Evolutionary conservation across 2,329 filamentous ascomycete genomes (phyloP).

Genomic region (Cordyceps fumosorosea): DNA sequence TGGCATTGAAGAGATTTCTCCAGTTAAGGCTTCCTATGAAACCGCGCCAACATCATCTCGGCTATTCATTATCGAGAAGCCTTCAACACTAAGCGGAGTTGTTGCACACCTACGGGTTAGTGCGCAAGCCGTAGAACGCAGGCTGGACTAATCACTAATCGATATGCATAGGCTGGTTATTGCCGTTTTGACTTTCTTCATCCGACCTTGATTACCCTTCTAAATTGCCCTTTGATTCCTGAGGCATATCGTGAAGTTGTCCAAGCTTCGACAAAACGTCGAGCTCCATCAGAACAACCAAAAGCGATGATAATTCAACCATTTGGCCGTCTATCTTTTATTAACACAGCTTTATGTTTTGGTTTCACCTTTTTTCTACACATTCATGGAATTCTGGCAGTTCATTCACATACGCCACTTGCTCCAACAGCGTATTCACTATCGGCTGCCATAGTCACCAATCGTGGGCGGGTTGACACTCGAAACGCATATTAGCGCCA

Average conservation of each 20-base stretch:
- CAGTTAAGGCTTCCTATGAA: not conserved
- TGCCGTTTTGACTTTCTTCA: not conserved
- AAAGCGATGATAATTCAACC: not conserved
- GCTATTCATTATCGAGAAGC: slow-evolving; percentile 2
- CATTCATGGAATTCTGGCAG: not conserved
- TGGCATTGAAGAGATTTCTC: not conserved
- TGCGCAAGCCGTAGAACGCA: not conserved
- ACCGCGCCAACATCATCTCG: not conserved
- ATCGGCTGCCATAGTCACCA: too few species aligned
- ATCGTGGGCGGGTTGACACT: too few species aligned
- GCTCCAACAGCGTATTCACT: not conserved
- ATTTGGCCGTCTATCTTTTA: not conserved
- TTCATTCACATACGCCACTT: not conserved
- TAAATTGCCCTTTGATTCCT: not conserved
- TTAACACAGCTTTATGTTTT: slow-evolving; percentile 1
- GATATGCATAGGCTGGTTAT: not conserved
- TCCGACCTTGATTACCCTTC: not conserved
- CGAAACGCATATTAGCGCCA: too few species aligned
- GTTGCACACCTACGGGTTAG: not conserved
- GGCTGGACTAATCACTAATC: not conserved
- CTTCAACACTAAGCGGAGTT: not conserved
- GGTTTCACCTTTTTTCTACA: not conserved
- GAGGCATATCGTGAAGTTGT: not conserved
- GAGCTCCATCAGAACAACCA: too few species aligned
- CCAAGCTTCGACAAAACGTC: not conserved